Percentiles rank a stretch among this genome's conserved stretches.
Conservation (phyloP, 2,329 filamentous ascomycete species). For the Aureobasidium sp. region DNA sequence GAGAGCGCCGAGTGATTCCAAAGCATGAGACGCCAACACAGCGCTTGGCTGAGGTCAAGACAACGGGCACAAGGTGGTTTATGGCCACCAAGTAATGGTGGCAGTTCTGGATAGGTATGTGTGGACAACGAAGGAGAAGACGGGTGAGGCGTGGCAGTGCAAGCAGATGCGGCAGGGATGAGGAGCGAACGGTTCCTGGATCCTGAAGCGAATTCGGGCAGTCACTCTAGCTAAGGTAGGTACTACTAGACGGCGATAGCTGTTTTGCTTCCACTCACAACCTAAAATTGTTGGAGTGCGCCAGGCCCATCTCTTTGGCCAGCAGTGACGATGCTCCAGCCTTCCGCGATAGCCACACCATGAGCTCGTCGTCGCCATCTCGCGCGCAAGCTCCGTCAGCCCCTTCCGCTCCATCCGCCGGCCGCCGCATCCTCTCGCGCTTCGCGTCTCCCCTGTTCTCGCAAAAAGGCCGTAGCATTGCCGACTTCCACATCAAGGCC, state of each 20-base stretch:
- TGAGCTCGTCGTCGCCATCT: conserved; percentile 6
- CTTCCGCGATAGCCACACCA: background rate
- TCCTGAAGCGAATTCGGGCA: background rate
- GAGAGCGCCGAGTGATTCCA: background rate
- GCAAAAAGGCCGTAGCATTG: conserved; percentile 53
- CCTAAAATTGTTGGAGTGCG: background rate
- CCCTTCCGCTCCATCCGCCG: conserved; percentile 14
- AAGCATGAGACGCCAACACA: background rate
- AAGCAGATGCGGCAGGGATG: background rate
- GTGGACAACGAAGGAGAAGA: background rate
- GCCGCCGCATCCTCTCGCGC: conserved; percentile 40
- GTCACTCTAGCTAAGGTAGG: background rate
- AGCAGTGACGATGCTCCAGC: background rate
- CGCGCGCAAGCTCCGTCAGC: background rate
- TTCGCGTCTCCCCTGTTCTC: conserved; percentile 46
- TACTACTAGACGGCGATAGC: background rate
- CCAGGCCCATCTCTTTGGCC: background rate
- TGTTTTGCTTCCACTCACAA: background rate
- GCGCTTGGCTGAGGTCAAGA: background rate
- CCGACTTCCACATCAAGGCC: conserved; percentile 70
- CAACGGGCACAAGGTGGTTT: background rate
- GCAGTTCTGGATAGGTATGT: background rate
- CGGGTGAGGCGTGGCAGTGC: background rate
- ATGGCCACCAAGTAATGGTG: too few species aligned
- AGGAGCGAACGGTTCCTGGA: background rate